Percentiles rank a stretch among this genome's conserved stretches.
Evolutionary conservation across 148 eudicot genomes (phyloP).

Genomic region (Nyssa sinensis): DNA sequence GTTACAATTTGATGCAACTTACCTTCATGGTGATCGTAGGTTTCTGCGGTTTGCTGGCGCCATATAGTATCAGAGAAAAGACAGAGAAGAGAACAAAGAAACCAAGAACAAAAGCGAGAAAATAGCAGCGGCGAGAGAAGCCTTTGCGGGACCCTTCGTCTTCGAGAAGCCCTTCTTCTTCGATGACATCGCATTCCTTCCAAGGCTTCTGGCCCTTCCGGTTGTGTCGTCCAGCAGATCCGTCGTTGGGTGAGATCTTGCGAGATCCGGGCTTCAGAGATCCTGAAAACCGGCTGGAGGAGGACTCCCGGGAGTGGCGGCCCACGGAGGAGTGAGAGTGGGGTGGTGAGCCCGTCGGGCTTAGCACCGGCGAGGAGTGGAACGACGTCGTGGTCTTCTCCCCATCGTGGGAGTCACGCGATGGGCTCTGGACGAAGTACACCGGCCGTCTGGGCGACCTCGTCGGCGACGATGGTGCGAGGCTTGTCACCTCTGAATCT

Average conservation of each 20-base stretch:
- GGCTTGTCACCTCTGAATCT: slow-evolving; percentile 81
- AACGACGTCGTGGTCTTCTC: slow-evolving; percentile 74
- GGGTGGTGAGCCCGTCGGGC: slow-evolving; percentile 77
- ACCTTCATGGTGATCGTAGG: slow-evolving; percentile 72
- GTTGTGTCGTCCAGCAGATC: slow-evolving; percentile 25
- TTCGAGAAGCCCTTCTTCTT: slow-evolving; percentile 64
- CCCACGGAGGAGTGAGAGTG: slow-evolving; percentile 79
- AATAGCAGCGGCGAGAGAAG: slow-evolving; percentile 49
- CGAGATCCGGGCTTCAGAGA: slow-evolving; percentile 70
- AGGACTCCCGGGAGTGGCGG: slow-evolving; percentile 78
- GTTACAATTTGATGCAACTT: not conserved
- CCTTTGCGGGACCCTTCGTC: slow-evolving; percentile 40
- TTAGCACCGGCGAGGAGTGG: slow-evolving; percentile 68
- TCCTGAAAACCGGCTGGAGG: slow-evolving; percentile 77
- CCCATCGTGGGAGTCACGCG: slow-evolving; percentile 82
- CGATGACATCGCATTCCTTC: slow-evolving; percentile 64
- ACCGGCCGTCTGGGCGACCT: slow-evolving; percentile 55
- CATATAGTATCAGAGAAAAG: slow-evolving; percentile 64
- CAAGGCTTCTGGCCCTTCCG: slow-evolving; percentile 27
- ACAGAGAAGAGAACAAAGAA: slow-evolving; percentile 60
- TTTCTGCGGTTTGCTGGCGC: slow-evolving; percentile 76
- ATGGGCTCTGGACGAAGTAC: slow-evolving; percentile 87
- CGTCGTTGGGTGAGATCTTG: slow-evolving; percentile 55
- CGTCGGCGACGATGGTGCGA: slow-evolving; percentile 72
- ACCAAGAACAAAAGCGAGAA: slow-evolving; percentile 47